Evolutionary conservation across 139 green algal species (phyloP).

Genomic region (Astrephomene gubernaculifera): DNA sequence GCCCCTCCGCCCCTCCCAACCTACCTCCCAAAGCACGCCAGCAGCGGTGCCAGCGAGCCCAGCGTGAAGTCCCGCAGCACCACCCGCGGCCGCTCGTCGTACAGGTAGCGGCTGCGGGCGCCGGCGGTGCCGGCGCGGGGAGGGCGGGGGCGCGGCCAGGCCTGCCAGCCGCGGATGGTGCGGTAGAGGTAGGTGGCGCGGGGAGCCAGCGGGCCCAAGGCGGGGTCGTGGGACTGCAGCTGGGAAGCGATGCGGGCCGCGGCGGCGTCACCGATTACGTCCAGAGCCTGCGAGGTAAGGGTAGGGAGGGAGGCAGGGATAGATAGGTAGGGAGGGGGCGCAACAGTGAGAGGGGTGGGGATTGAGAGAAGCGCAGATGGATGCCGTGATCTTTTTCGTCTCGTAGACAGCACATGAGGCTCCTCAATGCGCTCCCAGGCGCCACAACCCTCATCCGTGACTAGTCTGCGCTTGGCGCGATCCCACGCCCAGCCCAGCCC

Average conservation of each 20-base stretch:
- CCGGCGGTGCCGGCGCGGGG: background rate
- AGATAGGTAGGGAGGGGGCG: background rate
- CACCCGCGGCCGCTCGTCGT: slow-evolving; percentile 32
- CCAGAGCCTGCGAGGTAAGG: background rate
- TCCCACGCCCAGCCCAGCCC: too few relatives aligned
- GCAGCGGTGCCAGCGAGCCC: slow-evolving; percentile 22
- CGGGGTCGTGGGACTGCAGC: slow-evolving; percentile 10
- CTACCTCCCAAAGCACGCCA: background rate
- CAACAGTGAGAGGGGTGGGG: too few relatives aligned
- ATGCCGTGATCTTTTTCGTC: too few relatives aligned
- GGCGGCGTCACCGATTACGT: slow-evolving; percentile 6
- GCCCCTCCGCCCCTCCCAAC: background rate
- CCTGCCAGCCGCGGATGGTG: slow-evolving; percentile 35
- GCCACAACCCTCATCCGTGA: too few relatives aligned
- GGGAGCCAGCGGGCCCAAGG: slow-evolving; percentile 3
- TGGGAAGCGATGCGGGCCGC: background rate
- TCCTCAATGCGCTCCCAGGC: too few relatives aligned
- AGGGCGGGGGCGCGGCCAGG: slow-evolving; percentile 34
- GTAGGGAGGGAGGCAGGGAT: too few relatives aligned
- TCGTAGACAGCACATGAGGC: too few relatives aligned
- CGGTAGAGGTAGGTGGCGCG: slow-evolving; percentile 25
- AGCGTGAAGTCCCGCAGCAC: slow-evolving; percentile 38
- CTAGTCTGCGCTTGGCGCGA: too few relatives aligned
- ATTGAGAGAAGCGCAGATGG: too few relatives aligned
- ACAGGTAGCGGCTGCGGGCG: slow-evolving; percentile 10